Base-by-base conservation (phyloP, 75 land plant species). In the Pinus tabuliformis region DNA sequence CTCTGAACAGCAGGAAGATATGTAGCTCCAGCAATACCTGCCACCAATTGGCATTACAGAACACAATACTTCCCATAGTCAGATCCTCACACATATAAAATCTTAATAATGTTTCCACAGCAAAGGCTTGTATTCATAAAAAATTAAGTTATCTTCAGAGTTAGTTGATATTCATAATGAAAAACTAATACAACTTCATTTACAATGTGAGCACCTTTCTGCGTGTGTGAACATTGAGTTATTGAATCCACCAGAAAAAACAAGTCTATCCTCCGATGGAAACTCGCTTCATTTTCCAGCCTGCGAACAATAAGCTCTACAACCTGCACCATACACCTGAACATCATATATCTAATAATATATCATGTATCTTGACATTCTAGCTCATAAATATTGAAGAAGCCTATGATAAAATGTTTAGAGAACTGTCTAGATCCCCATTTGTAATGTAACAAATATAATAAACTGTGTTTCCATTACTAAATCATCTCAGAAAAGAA, bases 221-320 rank as follows among this genome's bases (percentile, higher is more conserved):
- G 90, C 30, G 68, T 84, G 77, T 94, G 92, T 16, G 99, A 96
- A 68, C 88, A 83, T 66, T 95, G 98, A 6, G 96, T 97, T n/a
- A 97, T 93, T 17, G 99, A 97, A 85, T 97, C 99, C 59, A 97
- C 91, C 62, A 97, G 96, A 75, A 97, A 97, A 76, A 96, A 95
- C 11, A 93, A 82, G 74, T 97, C 99, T 57, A 97, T 84, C 76
- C 87, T 86, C 4, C 91, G 93, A 84, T 92, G 96, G 61, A 85
- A 87, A 78, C 91, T 93, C n/a, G 89, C 81, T 83, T 97, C 99
- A 75, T 57, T 86, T 77, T 95, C 96, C 88, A 97, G 77, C 79
- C 90, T 95, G 30, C 62, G 86, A 24, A 88, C 83, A 56, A 97
- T 95, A 59, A 95, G 80, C 58, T 93, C 98, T 37, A 97, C 87